Conservation (phyloP, 106 monocot genomes). For the Apostasia shenzhenica region DNA sequence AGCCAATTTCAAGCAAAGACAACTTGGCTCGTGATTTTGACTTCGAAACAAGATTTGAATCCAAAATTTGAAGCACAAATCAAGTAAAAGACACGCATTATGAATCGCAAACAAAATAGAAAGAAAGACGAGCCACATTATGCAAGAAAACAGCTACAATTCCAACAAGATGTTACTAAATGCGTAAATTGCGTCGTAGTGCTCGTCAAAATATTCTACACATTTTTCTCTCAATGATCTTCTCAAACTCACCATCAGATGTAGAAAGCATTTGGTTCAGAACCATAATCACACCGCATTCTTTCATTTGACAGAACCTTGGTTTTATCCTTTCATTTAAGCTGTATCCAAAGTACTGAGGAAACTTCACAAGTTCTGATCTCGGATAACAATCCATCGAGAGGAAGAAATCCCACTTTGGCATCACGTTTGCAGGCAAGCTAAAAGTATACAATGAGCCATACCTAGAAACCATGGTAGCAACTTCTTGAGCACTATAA, state of each 20-base stretch:
- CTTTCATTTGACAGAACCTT: slow-evolving; percentile 39
- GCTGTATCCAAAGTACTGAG: slow-evolving; percentile 88
- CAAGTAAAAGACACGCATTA: too few relatives aligned
- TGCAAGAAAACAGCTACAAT: too few relatives aligned
- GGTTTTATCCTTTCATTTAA: slow-evolving; percentile 78
- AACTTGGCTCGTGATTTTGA: too few relatives aligned
- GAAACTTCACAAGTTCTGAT: slow-evolving; percentile 85
- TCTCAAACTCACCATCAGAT: slow-evolving; percentile 51
- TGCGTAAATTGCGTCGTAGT: too few relatives aligned
- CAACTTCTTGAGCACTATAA: slow-evolving; percentile 51
- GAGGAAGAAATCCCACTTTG: slow-evolving; percentile 88
- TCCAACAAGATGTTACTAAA: too few relatives aligned
- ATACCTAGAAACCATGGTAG: slow-evolving; percentile 69
- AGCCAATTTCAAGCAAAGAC: too few relatives aligned
- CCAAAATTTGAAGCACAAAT: too few relatives aligned
- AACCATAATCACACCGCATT: slow-evolving; percentile 48
- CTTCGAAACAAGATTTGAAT: too few relatives aligned
- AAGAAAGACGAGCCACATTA: too few relatives aligned
- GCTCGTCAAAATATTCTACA: background rate
- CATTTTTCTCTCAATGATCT: slow-evolving; percentile 44
- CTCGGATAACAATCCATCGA: slow-evolving; percentile 57
- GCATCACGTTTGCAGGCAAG: slow-evolving; percentile 62
- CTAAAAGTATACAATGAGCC: slow-evolving; percentile 88
- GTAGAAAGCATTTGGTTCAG: slow-evolving; percentile 72
- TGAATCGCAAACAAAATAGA: too few relatives aligned